A percentile compares a stretch with the other conserved stretches of the same genome.
phyloP scores from a whole-genome alignment of 768 basidiomycete species.

The Ramaria sp. region DNA sequence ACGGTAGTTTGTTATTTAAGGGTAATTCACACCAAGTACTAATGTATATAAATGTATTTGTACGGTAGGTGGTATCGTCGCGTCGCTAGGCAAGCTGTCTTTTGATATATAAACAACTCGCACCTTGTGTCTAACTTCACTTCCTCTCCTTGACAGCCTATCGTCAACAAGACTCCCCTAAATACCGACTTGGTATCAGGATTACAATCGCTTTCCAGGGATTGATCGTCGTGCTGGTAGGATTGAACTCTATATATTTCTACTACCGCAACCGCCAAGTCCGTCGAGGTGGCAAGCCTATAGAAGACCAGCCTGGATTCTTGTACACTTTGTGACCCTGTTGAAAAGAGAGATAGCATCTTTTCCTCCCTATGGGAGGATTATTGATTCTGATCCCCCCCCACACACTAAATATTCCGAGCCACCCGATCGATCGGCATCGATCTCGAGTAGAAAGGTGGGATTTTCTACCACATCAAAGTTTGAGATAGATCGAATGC shows the following conservation, averaged over 20 bases:
- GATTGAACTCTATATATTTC: slow-evolving; percentile 1
- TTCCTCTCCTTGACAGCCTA: background rate
- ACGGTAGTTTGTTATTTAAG: background rate
- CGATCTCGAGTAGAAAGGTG: too few species aligned
- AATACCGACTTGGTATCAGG: slow-evolving; percentile 1
- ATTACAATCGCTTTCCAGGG: slow-evolving; percentile 6
- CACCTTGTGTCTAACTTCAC: background rate
- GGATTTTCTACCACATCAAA: too few species aligned
- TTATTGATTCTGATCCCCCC: too few species aligned
- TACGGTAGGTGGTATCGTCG: slow-evolving; percentile 2
- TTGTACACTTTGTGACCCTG: slow-evolving; percentile 7
- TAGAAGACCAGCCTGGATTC: slow-evolving; percentile 7
- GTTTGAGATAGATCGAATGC: too few species aligned
- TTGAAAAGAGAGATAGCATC: too few species aligned
- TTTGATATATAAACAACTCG: background rate
- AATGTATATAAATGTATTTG: background rate
- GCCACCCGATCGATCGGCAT: too few species aligned
- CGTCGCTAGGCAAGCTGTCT: background rate
- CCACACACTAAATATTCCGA: too few species aligned
- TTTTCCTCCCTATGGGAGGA: too few species aligned
- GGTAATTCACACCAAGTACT: background rate
- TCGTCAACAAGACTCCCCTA: slow-evolving; percentile 7
- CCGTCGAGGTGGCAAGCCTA: background rate
- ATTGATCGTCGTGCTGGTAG: slow-evolving; percentile 2
- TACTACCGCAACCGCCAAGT: slow-evolving; percentile 7